Percentiles rank a stretch among this genome's conserved stretches.
Conservation (phyloP, 208 protist genomes). For the Herpetomonas tarakana region DNA sequence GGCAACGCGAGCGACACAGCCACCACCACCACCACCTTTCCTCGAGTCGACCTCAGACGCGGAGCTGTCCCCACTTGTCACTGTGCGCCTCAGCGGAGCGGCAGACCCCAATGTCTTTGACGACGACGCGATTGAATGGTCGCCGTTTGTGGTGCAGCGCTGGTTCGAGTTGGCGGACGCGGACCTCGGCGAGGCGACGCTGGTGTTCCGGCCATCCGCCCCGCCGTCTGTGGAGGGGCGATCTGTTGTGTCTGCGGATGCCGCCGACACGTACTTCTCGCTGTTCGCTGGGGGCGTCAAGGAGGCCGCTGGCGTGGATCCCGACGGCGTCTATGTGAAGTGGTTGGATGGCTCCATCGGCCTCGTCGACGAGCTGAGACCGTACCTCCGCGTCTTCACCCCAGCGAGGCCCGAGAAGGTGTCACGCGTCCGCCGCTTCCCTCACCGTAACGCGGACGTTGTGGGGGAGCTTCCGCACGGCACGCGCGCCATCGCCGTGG, state of each 20-base stretch:
- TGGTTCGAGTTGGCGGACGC: slow-evolving; percentile 64
- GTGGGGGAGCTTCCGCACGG: slow-evolving; percentile 67
- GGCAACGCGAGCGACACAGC: too few relatives aligned
- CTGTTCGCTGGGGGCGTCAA: slow-evolving; percentile 38
- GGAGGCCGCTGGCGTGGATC: slow-evolving; percentile 57
- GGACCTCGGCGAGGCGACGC: slow-evolving; percentile 42
- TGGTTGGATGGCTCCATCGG: slow-evolving; percentile 59
- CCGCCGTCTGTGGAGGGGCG: neutral
- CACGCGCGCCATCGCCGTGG: slow-evolving; percentile 45
- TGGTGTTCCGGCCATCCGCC: slow-evolving; percentile 3
- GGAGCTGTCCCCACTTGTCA: slow-evolving; percentile 5
- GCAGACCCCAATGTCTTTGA: slow-evolving; percentile 7
- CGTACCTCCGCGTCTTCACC: slow-evolving; percentile 44
- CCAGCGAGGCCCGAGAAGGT: slow-evolving; percentile 36
- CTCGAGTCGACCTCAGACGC: neutral
- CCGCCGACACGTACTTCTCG: slow-evolving; percentile 2
- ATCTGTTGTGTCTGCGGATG: neutral
- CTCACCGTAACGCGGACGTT: slow-evolving; percentile 63
- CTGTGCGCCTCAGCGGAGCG: slow-evolving; percentile 13
- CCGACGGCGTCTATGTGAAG: slow-evolving; percentile 39
- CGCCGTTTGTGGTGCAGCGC: slow-evolving; percentile 46
- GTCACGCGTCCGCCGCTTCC: slow-evolving; percentile 59
- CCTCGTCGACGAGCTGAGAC: slow-evolving; percentile 39
- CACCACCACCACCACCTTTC: neutral
- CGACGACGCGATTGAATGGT: slow-evolving; percentile 29